phyloP scores from a whole-genome alignment of 768 basidiomycete genomes.

The Russula abietina region DNA sequence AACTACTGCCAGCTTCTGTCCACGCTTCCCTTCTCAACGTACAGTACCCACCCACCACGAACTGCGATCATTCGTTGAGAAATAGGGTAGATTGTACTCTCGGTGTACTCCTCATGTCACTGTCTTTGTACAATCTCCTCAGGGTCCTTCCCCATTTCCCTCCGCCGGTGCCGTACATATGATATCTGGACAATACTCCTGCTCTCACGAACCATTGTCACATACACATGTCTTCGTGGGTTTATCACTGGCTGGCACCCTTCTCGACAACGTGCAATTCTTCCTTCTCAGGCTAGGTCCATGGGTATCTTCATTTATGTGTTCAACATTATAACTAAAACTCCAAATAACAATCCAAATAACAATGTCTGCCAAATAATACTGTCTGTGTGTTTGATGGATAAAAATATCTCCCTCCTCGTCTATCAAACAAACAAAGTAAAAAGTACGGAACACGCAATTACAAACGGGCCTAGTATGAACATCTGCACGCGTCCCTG shows the following conservation, averaged over 20 bases:
- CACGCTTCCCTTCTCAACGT: not conserved
- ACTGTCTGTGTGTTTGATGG: too few species aligned
- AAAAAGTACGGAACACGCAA: not conserved
- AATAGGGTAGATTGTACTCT: not conserved
- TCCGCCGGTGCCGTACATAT: not conserved
- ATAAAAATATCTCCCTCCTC: not conserved
- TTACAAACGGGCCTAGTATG: constrained; percentile 1
- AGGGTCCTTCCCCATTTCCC: not conserved
- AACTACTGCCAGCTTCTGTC: not conserved
- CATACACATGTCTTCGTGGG: too few species aligned
- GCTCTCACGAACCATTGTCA: too few species aligned
- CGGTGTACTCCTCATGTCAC: not conserved
- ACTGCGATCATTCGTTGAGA: not conserved
- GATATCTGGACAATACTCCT: not conserved
- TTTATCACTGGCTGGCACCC: too few species aligned
- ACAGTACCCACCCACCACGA: not conserved
- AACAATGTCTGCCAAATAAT: not conserved
- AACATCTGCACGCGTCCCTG: not conserved
- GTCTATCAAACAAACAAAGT: constrained; percentile 1
- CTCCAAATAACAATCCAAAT: not conserved
- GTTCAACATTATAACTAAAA: not conserved
- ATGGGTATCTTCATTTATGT: not conserved
- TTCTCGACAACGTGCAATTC: not conserved
- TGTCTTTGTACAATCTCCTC: not conserved
- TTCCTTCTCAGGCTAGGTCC: not conserved